Evolutionary conservation across 1,284 basidiomycete genomes (phyloP).

Genomic region (Ceratobasidium theobromae): DNA sequence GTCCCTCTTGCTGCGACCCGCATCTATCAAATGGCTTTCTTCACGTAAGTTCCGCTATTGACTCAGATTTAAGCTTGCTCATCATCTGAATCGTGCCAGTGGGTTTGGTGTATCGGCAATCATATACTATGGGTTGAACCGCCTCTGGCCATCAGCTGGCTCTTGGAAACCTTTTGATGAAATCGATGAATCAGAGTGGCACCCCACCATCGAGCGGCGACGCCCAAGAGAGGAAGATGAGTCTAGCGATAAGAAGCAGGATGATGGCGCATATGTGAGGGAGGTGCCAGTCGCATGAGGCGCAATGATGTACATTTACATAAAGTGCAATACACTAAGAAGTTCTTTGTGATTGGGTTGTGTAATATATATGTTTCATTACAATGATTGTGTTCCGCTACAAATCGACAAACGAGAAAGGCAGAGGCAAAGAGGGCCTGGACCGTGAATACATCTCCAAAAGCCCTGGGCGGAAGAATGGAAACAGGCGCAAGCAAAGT

Average conservation of each 20-base stretch:
- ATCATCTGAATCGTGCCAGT: background rate
- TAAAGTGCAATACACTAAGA: too few species aligned
- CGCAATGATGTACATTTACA: background rate
- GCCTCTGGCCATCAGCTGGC: slow-evolving; percentile 60
- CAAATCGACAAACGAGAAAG: slow-evolving; percentile 4
- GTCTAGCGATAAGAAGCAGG: slow-evolving; percentile 28
- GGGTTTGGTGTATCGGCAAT: slow-evolving; percentile 70
- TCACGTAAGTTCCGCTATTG: slow-evolving; percentile 48
- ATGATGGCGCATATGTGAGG: slow-evolving; percentile 9
- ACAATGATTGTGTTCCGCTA: slow-evolving; percentile 26
- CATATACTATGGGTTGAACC: slow-evolving; percentile 63
- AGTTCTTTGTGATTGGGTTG: background rate
- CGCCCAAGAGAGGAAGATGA: slow-evolving; percentile 13
- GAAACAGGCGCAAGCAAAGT: background rate
- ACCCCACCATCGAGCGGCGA: background rate
- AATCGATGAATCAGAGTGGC: slow-evolving; percentile 55
- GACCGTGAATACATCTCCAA: slow-evolving; percentile 31
- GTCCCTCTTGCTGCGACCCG: slow-evolving; percentile 67
- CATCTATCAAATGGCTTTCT: slow-evolving; percentile 74
- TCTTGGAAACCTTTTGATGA: slow-evolving; percentile 57
- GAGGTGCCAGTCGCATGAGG: slow-evolving; percentile 20
- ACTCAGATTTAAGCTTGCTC: background rate
- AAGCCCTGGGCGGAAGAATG: slow-evolving; percentile 1
- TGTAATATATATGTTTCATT: slow-evolving; percentile 32
- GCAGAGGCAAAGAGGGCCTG: background rate